Percentiles rank a stretch among this genome's conserved stretches.
Conservation (phyloP, 2,329 filamentous ascomycete genomes). For the Botrytis porri region DNA sequence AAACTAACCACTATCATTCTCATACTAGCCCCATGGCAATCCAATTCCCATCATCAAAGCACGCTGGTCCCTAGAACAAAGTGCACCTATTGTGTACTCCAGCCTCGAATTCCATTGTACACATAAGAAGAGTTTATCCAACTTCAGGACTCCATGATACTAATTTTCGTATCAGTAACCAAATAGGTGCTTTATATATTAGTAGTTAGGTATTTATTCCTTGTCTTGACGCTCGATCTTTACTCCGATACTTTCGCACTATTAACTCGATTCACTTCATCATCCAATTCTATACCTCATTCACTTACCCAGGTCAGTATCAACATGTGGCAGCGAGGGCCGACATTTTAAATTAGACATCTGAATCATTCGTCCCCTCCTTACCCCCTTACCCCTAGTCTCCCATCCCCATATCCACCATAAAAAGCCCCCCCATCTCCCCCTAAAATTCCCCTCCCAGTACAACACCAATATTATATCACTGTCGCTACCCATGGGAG, state of each 20-base stretch:
- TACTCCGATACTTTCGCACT: neutral
- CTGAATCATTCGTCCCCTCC: neutral
- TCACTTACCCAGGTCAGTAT: neutral
- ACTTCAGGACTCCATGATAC: too few species aligned
- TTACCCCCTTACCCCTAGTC: fast-evolving
- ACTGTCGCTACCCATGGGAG: neutral
- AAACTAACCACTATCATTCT: too few species aligned
- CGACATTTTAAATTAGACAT: fast-evolving
- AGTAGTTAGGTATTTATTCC: neutral
- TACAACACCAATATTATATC: neutral
- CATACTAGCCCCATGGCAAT: too few species aligned
- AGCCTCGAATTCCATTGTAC: too few species aligned
- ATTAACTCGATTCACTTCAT: neutral
- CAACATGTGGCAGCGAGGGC: neutral
- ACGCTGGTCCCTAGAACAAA: neutral
- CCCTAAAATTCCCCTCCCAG: neutral
- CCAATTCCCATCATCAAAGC: too few species aligned
- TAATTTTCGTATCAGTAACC: too few species aligned
- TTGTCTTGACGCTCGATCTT: neutral
- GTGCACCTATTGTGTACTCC: neutral
- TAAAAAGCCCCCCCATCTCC: neutral
- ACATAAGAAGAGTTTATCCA: too few species aligned
- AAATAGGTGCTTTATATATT: neutral
- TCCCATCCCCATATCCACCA: neutral
- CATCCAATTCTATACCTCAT: neutral